A percentile compares a stretch with the other conserved stretches of the same genome.
Evolutionary conservation across 2,329 filamentous ascomycete genomes (phyloP).

Genomic region (Cryphonectria japonica): DNA sequence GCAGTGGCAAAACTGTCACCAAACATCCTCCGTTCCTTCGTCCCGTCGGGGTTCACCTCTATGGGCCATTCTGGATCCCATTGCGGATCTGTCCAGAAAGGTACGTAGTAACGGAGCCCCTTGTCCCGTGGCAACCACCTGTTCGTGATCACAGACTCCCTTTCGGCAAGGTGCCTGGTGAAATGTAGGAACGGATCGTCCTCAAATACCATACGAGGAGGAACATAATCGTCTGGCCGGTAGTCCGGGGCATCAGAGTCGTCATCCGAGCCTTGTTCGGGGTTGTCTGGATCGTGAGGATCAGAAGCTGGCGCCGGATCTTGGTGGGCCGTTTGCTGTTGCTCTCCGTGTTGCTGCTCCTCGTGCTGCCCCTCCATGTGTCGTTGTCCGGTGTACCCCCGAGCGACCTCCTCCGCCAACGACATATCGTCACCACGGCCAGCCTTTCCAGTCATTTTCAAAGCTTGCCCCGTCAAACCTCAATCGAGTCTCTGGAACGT

Average conservation of each 20-base stretch:
- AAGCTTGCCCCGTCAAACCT: not conserved
- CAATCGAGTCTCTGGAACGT: not conserved
- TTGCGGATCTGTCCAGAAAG: not conserved
- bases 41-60: not conserved
- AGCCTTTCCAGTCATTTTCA: too few species aligned
- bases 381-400: too few species aligned
- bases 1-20: not conserved
- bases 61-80: not conserved
- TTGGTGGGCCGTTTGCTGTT: not conserved
- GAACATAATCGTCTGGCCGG: not conserved
- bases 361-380: too few species aligned
- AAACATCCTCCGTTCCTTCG: not conserved
- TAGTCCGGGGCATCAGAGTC: not conserved
- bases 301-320: not conserved
- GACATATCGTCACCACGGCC: not conserved
- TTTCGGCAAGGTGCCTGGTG: not conserved
- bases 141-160: not conserved
- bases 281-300: not conserved
- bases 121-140: not conserved
- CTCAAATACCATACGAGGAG: not conserved
- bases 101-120: not conserved
- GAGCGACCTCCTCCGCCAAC: not conserved
- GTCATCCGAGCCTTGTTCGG: not conserved
- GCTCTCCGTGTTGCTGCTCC: too few species aligned
- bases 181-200: not conserved